phyloP scores from a whole-genome alignment of 345 rosid species.

The Xanthoceras sorbifolium region DNA sequence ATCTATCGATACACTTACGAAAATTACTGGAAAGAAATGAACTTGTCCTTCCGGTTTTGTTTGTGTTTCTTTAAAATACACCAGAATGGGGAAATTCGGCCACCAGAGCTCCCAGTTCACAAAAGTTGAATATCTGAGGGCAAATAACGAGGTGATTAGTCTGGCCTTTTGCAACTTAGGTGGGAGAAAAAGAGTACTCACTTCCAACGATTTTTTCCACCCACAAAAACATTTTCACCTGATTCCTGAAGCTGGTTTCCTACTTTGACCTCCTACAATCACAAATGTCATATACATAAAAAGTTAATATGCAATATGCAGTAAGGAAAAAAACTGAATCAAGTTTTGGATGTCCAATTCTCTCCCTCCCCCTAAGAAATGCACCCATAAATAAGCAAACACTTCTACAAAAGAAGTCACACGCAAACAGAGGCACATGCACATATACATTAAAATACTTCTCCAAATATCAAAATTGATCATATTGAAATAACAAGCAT shows the following conservation, averaged over 20 bases:
- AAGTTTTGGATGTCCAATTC: background rate
- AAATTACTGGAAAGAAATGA: slow-evolving; percentile 79
- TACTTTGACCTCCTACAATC: slow-evolving; percentile 62
- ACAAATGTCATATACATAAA: slow-evolving; percentile 1
- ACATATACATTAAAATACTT: background rate
- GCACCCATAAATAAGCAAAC: background rate
- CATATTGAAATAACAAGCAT: background rate
- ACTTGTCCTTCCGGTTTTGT: slow-evolving; percentile 84
- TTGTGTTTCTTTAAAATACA: slow-evolving; percentile 73
- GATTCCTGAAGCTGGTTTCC: slow-evolving; percentile 73
- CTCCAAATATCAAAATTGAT: background rate
- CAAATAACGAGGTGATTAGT: slow-evolving; percentile 7
- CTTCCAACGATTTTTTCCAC: slow-evolving; percentile 83
- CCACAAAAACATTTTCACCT: slow-evolving; percentile 73
- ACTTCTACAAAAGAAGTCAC: background rate
- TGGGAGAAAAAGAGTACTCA: slow-evolving; percentile 32
- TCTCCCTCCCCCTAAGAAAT: background rate
- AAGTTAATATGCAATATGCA: background rate
- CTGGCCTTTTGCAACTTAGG: background rate
- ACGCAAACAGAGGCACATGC: background rate
- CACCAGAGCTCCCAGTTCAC: slow-evolving; percentile 91
- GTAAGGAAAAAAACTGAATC: background rate
- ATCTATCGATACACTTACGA: slow-evolving; percentile 45
- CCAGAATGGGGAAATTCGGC: slow-evolving; percentile 75
- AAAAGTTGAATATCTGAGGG: slow-evolving; percentile 60